phyloP scores from a whole-genome alignment of 495 filamentous ascomycete genomes.

The Diplogelasinospora grovesii region DNA sequence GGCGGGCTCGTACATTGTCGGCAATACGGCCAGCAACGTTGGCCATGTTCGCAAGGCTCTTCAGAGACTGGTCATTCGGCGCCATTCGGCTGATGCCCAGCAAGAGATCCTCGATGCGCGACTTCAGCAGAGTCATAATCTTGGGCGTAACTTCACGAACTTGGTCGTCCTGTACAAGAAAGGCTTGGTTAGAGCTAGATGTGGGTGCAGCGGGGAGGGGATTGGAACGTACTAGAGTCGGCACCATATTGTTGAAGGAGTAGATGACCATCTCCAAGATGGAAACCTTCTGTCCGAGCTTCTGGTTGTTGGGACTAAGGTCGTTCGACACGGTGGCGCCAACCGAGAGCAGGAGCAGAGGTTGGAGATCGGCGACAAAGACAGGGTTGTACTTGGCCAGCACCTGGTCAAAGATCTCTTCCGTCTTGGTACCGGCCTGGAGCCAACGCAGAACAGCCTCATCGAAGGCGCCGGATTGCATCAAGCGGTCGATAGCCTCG shows the following conservation, averaged over 20 bases:
- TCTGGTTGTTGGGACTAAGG: conserved; percentile 49
- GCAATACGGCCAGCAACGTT: conserved; percentile 19
- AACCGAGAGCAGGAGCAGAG: conserved; percentile 75
- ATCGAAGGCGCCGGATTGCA: conserved; percentile 62
- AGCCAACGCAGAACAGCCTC: conserved; percentile 71
- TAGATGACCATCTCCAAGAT: conserved; percentile 73
- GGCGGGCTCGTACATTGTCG: conserved; percentile 8
- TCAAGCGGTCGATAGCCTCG: conserved; percentile 55
- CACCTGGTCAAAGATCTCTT: conserved; percentile 74
- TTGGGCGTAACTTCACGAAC: conserved; percentile 64
- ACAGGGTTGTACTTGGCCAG: conserved; percentile 67
- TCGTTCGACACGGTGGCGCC: conserved; percentile 71
- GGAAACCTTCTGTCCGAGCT: conserved; percentile 51
- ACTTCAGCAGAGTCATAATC: conserved; percentile 66
- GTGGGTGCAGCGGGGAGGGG: not conserved
- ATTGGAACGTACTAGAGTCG: conserved; percentile 39
- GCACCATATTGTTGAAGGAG: conserved; percentile 35
- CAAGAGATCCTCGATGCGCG: conserved; percentile 65
- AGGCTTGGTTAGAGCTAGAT: conserved; percentile 12
- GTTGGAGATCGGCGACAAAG: conserved; percentile 63
- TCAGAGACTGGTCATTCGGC: conserved; percentile 56
- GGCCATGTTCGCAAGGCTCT: conserved; percentile 53
- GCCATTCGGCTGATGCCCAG: conserved; percentile 55
- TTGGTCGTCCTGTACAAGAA: conserved; percentile 57
- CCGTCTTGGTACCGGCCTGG: conserved; percentile 64